A percentile compares a stretch with the other conserved stretches of the same genome.
Evolutionary conservation across 75 land plant species (phyloP).

Genomic region (Pseudotsuga menziesii): DNA sequence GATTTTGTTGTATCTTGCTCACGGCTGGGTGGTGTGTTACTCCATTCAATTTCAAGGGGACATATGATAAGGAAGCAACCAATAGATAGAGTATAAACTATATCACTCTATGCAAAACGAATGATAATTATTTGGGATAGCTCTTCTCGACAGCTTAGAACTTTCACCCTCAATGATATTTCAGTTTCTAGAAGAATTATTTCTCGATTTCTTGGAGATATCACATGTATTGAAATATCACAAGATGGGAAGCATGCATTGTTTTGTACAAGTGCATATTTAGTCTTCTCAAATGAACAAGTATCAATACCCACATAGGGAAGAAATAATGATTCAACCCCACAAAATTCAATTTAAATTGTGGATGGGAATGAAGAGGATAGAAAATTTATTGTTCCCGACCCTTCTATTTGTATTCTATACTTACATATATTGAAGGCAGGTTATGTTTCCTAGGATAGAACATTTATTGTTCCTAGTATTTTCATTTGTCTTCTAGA

Average conservation of each 20-base stretch:
- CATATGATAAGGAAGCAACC: conserved; percentile 63
- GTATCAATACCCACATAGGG: conserved; percentile 1
- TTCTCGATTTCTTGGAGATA: conserved; percentile 43
- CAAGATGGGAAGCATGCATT: conserved; percentile 65
- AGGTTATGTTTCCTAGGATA: not conserved
- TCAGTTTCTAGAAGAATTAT: conserved; percentile 48
- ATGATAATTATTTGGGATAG: conserved; percentile 73
- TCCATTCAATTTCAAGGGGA: conserved; percentile 84
- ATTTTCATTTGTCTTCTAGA: conserved; percentile 62
- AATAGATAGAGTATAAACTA: conserved; percentile 49
- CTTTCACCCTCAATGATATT: conserved; percentile 73
- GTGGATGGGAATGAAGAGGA: not conserved
- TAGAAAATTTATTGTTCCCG: conserved; percentile 25
- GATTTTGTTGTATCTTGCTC: conserved; percentile 82
- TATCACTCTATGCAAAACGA: conserved; percentile 80
- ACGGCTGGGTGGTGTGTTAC: conserved; percentile 47
- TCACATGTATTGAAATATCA: conserved; percentile 78
- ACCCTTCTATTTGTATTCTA: conserved; percentile 62
- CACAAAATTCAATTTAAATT: not conserved
- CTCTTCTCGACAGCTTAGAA: conserved; percentile 33
- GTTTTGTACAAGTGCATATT: conserved; percentile 55
- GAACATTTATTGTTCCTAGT: conserved; percentile 28
- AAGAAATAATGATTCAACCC: conserved; percentile 13
- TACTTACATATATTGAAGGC: conserved; percentile 71
- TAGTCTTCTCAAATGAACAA: not conserved